phyloP scores from a whole-genome alignment of 2,329 filamentous ascomycete genomes.

The Cercospora canescens region DNA sequence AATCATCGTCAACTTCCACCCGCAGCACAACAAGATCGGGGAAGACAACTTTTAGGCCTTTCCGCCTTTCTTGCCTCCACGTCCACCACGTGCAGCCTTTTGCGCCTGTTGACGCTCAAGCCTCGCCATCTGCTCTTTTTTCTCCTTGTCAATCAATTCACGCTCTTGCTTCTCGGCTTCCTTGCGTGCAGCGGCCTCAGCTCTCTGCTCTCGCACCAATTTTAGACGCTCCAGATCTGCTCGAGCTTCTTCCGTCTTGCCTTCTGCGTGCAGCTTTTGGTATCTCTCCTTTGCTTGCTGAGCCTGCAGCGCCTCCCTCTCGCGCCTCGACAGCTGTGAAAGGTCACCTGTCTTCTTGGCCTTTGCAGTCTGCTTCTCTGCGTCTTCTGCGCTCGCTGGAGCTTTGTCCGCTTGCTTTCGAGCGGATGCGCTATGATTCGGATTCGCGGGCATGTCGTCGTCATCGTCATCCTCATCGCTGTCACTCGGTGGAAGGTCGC shows the following conservation, averaged over 20 bases:
- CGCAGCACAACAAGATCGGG: not conserved
- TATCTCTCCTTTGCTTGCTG: conserved; percentile 87
- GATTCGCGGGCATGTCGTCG: conserved; percentile 77
- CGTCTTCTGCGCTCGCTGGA: conserved; percentile 53
- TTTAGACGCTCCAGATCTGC: conserved; percentile 81
- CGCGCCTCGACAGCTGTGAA: conserved; percentile 63
- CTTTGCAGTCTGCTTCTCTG: conserved; percentile 52
- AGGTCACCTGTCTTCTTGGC: conserved; percentile 57
- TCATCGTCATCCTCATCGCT: conserved; percentile 62
- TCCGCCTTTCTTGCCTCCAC: conserved; percentile 47
- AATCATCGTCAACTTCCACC: conserved; percentile 2
- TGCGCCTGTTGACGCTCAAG: conserved; percentile 48
- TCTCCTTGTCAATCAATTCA: conserved; percentile 58
- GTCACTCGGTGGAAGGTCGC: conserved; percentile 75
- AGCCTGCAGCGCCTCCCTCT: conserved; percentile 80
- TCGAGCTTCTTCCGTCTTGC: conserved; percentile 95
- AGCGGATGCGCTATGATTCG: conserved; percentile 74
- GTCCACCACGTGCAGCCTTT: conserved; percentile 42
- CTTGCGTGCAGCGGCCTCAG: conserved; percentile 78
- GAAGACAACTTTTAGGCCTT: conserved; percentile 29
- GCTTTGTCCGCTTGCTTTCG: conserved; percentile 63
- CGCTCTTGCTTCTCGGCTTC: conserved; percentile 62
- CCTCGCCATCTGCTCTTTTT: conserved; percentile 50
- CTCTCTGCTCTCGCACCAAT: conserved; percentile 81
- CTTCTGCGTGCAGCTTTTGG: conserved; percentile 86